phyloP scores from a whole-genome alignment of 345 rosid species.

The Arabidopsis arenosa region DNA sequence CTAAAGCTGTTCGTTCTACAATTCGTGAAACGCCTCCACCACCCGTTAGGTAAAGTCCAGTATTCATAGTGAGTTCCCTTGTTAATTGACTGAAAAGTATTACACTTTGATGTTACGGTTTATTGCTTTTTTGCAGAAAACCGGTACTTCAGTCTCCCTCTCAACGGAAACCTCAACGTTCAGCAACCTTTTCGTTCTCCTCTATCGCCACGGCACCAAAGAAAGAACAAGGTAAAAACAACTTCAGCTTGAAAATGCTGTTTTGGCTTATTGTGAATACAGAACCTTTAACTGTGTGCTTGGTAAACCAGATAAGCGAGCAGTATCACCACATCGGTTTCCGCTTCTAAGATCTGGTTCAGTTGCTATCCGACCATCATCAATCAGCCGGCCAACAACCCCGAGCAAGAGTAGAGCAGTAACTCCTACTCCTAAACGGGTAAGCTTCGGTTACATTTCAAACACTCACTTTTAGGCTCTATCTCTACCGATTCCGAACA shows the following conservation, averaged over 20 bases:
- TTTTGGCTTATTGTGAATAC: not conserved
- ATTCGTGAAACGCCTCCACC: constrained; percentile 63
- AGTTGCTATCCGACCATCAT: constrained; percentile 59
- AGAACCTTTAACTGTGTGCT: not conserved
- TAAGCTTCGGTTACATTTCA: constrained; percentile 40
- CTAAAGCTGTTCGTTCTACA: constrained; percentile 76
- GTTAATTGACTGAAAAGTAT: not conserved
- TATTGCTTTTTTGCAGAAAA: constrained; percentile 50
- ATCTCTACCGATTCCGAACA: not conserved
- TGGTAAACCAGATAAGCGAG: constrained; percentile 63
- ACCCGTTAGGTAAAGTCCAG: constrained; percentile 55
- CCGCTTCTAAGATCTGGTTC: constrained; percentile 86
- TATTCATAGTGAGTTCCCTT: not conserved
- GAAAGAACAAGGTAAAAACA: constrained; percentile 64
- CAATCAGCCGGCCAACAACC: constrained; percentile 65
- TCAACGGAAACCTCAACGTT: constrained; percentile 60
- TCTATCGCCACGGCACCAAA: constrained; percentile 57
- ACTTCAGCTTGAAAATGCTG: not conserved
- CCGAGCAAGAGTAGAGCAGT: constrained; percentile 68
- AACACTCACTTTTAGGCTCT: not conserved
- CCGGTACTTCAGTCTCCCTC: constrained; percentile 73
- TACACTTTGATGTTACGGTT: not conserved
- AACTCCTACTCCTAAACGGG: constrained; percentile 80
- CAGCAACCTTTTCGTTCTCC: constrained; percentile 80
- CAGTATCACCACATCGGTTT: constrained; percentile 83